Evolutionary conservation across 2,329 filamentous ascomycete genomes (phyloP).

Genomic region (Microascus cirrosus): DNA sequence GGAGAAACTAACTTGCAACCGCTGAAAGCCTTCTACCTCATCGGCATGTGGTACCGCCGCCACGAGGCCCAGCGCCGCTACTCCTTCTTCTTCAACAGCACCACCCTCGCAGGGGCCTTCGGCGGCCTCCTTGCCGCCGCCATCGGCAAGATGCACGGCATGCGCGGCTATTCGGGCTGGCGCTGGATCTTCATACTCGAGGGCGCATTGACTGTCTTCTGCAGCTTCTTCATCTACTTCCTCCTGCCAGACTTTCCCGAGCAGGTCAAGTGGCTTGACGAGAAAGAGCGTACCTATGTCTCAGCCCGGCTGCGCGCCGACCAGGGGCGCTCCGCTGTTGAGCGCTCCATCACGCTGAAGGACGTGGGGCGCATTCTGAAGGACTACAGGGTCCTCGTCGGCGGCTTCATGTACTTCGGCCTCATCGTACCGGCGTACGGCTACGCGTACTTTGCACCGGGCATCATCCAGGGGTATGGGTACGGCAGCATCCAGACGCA

Average conservation of each 20-base stretch:
- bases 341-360: conserved; percentile 45
- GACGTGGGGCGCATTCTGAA: conserved; percentile 56
- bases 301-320: conserved; percentile 56
- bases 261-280: conserved; percentile 58
- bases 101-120: conserved; percentile 72
- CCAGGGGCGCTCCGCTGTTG: conserved; percentile 54
- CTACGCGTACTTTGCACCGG: conserved; percentile 68
- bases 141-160: conserved; percentile 74
- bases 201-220: conserved; percentile 50
- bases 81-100: conserved; percentile 88
- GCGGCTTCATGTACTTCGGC: conserved; percentile 73
- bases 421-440: conserved; percentile 67
- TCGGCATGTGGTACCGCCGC: conserved; percentile 85
- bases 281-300: conserved; percentile 59
- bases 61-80: conserved; percentile 84
- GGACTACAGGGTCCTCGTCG: conserved; percentile 63
- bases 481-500: conserved; percentile 48
- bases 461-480: conserved; percentile 57
- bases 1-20: too few species aligned
- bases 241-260: conserved; percentile 65
- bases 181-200: conserved; percentile 78
- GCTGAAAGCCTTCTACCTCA: conserved; percentile 48
- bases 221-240: conserved; percentile 56
- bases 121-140: conserved; percentile 76
- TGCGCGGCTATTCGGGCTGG: conserved; percentile 61